Conservation (phyloP, 495 filamentous ascomycete genomes). For the Margaritispora aquatica region DNA sequence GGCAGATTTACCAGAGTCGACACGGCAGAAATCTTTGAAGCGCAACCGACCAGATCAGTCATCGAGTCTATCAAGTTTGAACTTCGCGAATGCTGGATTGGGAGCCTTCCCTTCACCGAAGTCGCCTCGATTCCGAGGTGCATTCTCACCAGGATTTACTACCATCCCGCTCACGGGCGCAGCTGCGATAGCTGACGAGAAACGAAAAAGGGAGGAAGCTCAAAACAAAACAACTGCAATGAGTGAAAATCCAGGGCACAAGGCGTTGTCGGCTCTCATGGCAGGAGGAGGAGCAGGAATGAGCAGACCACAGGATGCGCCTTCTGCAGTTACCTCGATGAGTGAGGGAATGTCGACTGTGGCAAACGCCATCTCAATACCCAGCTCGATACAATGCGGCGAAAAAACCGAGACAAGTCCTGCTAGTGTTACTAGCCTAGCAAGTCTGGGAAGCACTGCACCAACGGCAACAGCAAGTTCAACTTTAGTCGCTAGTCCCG, state of each 20-base stretch:
- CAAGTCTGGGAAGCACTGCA: slow-evolving; percentile 30
- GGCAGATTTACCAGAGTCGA: slow-evolving; percentile 7
- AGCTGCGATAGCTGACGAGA: slow-evolving; percentile 50
- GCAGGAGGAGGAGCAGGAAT: slow-evolving; percentile 41
- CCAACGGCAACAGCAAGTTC: slow-evolving; percentile 40
- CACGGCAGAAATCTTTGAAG: slow-evolving; percentile 38
- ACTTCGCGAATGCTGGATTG: slow-evolving; percentile 30
- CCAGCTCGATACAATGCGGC: slow-evolving; percentile 24
- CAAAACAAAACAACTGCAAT: slow-evolving; percentile 28
- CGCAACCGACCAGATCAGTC: slow-evolving; percentile 41
- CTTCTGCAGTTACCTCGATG: slow-evolving; percentile 29
- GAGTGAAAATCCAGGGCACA: slow-evolving; percentile 48
- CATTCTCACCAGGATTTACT: slow-evolving; percentile 41
- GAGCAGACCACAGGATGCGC: slow-evolving; percentile 43
- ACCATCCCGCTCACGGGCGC: slow-evolving; percentile 44
- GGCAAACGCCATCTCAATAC: slow-evolving; percentile 33
- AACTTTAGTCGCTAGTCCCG: slow-evolving; percentile 25
- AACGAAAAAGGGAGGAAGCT: slow-evolving; percentile 38
- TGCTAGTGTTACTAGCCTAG: slow-evolving; percentile 36
- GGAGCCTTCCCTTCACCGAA: slow-evolving; percentile 40
- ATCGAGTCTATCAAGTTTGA: slow-evolving; percentile 30
- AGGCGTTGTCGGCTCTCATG: slow-evolving; percentile 47
- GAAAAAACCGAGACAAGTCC: slow-evolving; percentile 36
- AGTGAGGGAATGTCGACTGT: slow-evolving; percentile 34
- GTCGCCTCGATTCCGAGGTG: slow-evolving; percentile 38